Base-by-base conservation (phyloP, 345 rosid species). In the Citrus maxima region DNA sequence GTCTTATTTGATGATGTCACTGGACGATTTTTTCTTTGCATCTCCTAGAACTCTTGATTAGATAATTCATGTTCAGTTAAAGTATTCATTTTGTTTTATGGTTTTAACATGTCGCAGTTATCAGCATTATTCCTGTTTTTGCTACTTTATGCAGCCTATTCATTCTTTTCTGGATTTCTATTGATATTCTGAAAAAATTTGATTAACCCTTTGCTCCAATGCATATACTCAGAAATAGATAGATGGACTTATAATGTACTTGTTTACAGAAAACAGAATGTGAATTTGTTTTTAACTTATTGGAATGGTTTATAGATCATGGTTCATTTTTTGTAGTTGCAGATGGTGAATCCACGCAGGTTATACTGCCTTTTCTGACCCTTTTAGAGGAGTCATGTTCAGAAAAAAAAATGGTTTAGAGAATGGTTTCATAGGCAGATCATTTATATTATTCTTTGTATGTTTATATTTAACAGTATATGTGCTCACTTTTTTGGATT, bases 11-110 rank as follows among this genome's bases (percentile, higher is more conserved):
- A 63, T 79, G 71, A 54, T 18, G 37, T 37, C 40, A 64, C 19
- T 24, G 3, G 12, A 37, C 38, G 22, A 73, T 59, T 34, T 51
- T 27, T 69, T 3, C 18, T 72, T 58, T 54, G 38, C 70, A 37
- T 66, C 24, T 72, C 10, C 34, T 67, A 32, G 66, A 74, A 58
- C 37, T 58, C 59, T 73, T 73, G 76, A 58, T 58, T 34, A 12
- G 62, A 54, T 55, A 22, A 34, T 27, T 56, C 58, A 32, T 72
- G 28, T 58, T 58, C 10, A 4, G 30, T 35, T 22, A 35, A 32
- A n/a, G 56, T 18, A 38, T 73, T 16, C 37, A 60, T 38, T 73
- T 32, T 34, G 22, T 22, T 35, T 27, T 34, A 49, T 55, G 56
- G 78, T 46, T 65, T 40, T 3, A 9, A 61, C 28, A 37, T 46